Conservation (phyloP, 768 basidiomycete species). For the Coprinellus aureogranulatus region DNA sequence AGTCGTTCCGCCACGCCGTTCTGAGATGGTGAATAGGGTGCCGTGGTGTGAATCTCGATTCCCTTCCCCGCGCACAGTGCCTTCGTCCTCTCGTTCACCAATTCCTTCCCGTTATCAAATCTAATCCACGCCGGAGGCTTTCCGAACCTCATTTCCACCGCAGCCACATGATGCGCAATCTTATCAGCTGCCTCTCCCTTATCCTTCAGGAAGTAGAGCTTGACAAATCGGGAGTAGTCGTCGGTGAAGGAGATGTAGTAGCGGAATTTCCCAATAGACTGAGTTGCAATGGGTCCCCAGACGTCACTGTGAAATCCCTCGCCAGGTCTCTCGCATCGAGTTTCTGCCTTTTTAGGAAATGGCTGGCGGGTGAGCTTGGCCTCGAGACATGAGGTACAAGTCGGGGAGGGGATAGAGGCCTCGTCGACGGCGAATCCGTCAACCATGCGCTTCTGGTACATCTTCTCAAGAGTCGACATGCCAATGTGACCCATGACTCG, state of each 20-base stretch:
- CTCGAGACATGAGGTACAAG: slow-evolving; percentile 27
- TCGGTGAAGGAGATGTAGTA: slow-evolving; percentile 37
- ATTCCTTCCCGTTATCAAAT: slow-evolving; percentile 24
- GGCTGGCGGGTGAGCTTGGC: slow-evolving; percentile 27
- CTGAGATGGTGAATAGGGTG: slow-evolving; percentile 26
- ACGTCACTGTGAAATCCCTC: slow-evolving; percentile 34
- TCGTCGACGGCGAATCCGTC: slow-evolving; percentile 5
- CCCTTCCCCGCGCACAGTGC: slow-evolving; percentile 17
- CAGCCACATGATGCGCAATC: slow-evolving; percentile 21
- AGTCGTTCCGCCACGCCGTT: slow-evolving; percentile 32
- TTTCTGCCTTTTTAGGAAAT: slow-evolving; percentile 20
- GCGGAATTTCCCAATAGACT: slow-evolving; percentile 15
- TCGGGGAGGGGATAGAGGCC: slow-evolving; percentile 4
- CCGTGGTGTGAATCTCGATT: slow-evolving; percentile 24
- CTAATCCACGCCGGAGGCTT: slow-evolving; percentile 12
- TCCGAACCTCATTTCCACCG: slow-evolving; percentile 16
- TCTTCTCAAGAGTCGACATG: slow-evolving; percentile 2
- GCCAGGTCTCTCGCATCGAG: slow-evolving; percentile 23
- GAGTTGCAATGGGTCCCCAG: slow-evolving; percentile 32
- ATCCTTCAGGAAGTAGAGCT: slow-evolving; percentile 19
- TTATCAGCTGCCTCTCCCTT: slow-evolving; percentile 26
- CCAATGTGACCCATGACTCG: background rate
- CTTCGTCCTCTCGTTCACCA: slow-evolving; percentile 14
- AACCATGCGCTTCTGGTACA: background rate
- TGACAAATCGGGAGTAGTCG: slow-evolving; percentile 25